phyloP scores from a whole-genome alignment of 2,329 filamentous ascomycete genomes.

The Pezicula radicicola region DNA sequence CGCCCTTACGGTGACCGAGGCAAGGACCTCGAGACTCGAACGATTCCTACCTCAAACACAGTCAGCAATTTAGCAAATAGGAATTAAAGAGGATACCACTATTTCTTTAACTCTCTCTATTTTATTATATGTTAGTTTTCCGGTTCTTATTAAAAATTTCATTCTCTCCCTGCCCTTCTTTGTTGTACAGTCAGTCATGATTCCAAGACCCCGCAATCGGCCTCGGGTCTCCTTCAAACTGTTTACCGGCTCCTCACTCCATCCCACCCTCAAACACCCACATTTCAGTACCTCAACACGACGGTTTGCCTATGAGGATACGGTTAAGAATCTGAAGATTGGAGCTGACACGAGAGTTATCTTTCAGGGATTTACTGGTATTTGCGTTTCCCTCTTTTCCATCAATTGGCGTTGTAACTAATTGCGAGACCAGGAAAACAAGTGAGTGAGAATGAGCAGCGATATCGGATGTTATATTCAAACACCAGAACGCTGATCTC shows the following conservation, averaged over 20 bases:
- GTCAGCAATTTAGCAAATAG: too few relatives aligned
- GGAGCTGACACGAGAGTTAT: conserved; percentile 64
- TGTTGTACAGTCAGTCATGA: too few relatives aligned
- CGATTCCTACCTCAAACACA: too few relatives aligned
- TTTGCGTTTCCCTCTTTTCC: not conserved
- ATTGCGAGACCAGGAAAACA: conserved; percentile 25
- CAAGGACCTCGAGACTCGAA: too few relatives aligned
- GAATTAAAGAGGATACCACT: too few relatives aligned
- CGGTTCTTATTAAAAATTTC: too few relatives aligned
- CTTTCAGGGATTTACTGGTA: conserved; percentile 69
- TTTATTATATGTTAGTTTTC: too few relatives aligned
- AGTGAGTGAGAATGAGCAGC: conserved; percentile 6
- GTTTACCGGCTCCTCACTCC: not conserved
- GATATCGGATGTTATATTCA: not conserved
- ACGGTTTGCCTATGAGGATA: conserved; percentile 41
- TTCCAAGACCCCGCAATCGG: too few relatives aligned
- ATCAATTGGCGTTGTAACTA: not conserved
- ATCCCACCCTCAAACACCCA: not conserved
- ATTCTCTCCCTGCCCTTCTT: too few relatives aligned
- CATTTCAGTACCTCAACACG: conserved; percentile 15
- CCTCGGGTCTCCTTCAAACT: too few relatives aligned
- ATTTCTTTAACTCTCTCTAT: too few relatives aligned
- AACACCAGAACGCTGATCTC: not conserved
- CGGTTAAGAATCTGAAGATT: conserved; percentile 64
- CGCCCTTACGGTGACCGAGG: too few relatives aligned